These are phyloP conservation scores for Lagenidium giganteum DNA, from an alignment of 352 stramenopile species.

Conservation along the genomic window DNA sequence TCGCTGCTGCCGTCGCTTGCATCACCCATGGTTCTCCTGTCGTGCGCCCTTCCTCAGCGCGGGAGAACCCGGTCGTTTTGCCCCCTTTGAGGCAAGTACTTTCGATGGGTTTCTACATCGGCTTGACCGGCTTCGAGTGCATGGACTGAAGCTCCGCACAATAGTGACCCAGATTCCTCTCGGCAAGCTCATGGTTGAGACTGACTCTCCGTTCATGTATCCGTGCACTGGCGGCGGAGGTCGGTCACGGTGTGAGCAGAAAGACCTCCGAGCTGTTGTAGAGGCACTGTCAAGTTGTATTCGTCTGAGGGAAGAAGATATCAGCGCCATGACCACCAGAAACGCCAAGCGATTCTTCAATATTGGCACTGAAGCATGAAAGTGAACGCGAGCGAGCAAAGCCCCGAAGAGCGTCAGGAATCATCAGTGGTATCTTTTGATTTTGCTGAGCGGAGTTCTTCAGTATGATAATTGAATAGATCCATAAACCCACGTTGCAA, in stretches of 20 bases:
- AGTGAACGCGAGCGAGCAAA: not conserved
- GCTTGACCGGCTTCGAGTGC: slow-evolving; percentile 63
- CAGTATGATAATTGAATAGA: too few species aligned
- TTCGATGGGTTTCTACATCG: slow-evolving; percentile 63
- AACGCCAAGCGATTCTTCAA: slow-evolving; percentile 62
- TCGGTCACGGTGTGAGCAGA: slow-evolving; percentile 49
- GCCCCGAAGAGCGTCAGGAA: not conserved
- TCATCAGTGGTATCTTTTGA: too few species aligned
- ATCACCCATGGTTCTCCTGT: too few species aligned
- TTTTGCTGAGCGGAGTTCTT: too few species aligned
- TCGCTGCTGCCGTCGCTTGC: too few species aligned
- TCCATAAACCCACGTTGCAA: too few species aligned
- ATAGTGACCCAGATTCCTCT: slow-evolving; percentile 38
- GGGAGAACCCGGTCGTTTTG: too few species aligned
- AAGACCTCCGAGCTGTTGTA: slow-evolving; percentile 52
- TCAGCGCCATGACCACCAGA: slow-evolving; percentile 33
- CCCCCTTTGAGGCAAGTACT: too few species aligned
- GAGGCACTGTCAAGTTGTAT: slow-evolving; percentile 55
- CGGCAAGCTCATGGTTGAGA: slow-evolving; percentile 69
- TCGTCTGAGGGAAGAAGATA: slow-evolving; percentile 23
- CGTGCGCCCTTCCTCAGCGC: too few species aligned
- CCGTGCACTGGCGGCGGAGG: slow-evolving; percentile 37
- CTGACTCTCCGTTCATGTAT: slow-evolving; percentile 77
- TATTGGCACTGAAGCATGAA: too few species aligned
- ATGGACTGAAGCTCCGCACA: slow-evolving; percentile 45